A percentile compares a stretch with the other conserved stretches of the same genome.
These are phyloP conservation scores for Candida argentea DNA, from an alignment of 805 yeast species.

Conservation along the genomic window DNA sequence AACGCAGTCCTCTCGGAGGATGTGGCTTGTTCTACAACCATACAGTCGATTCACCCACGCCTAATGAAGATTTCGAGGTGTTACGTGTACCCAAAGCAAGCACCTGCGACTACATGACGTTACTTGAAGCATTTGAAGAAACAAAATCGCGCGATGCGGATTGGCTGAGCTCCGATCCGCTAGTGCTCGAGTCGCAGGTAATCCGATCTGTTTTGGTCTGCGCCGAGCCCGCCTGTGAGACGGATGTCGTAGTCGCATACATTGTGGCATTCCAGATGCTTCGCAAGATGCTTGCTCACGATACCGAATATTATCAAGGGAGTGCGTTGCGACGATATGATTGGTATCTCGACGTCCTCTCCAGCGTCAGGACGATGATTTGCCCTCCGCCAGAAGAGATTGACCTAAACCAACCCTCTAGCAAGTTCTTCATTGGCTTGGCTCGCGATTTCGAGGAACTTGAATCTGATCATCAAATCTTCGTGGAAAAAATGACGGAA, in stretches of 20 bases:
- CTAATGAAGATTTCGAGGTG: constrained; percentile 4
- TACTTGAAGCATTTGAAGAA: constrained; percentile 10
- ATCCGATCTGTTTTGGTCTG: constrained; percentile 11
- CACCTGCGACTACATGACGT: constrained; percentile 11
- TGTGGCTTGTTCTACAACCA: constrained; percentile 16
- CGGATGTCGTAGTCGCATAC: constrained; percentile 17
- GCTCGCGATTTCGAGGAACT: constrained; percentile 1
- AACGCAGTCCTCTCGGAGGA: constrained; percentile 20
- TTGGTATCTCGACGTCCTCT: constrained; percentile 22
- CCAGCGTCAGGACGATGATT: constrained; percentile 15
- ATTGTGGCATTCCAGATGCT: constrained; percentile 12
- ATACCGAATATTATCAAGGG: constrained; percentile 1
- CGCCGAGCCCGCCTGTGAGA: constrained; percentile 17
- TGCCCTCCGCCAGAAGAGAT: constrained; percentile 3
- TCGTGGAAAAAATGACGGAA: constrained; percentile 1
- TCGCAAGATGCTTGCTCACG: constrained; percentile 1
- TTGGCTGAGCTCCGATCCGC: not conserved
- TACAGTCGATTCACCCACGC: constrained; percentile 1
- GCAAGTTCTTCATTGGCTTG: not conserved
- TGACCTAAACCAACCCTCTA: not conserved
- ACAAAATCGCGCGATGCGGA: constrained; percentile 9
- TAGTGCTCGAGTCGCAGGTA: constrained; percentile 10
- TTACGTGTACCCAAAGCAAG: constrained; percentile 5
- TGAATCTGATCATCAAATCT: constrained; percentile 7
- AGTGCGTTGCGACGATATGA: constrained; percentile 15